Conservation (phyloP, 371 early-diverging fungal species). For the Lichtheimia hyalospora region DNA sequence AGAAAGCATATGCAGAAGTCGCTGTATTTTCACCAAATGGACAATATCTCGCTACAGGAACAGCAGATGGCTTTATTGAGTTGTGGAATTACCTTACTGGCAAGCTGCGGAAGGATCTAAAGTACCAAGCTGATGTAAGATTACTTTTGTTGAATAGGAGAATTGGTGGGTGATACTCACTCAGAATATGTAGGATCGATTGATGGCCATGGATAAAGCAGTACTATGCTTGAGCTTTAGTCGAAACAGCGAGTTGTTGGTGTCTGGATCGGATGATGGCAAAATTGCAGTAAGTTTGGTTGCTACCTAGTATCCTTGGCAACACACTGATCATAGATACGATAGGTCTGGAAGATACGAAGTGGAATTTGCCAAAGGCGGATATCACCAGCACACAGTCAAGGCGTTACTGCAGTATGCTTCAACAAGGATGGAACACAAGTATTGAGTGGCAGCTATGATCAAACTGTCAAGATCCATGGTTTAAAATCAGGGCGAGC, state of each 20-base stretch:
- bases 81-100: slow-evolving; percentile 92
- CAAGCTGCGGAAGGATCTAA: slow-evolving; percentile 84
- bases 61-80: slow-evolving; percentile 93
- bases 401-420: slow-evolving; percentile 80
- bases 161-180: not conserved
- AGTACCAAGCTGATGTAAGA: slow-evolving; percentile 85
- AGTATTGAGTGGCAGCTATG: slow-evolving; percentile 84
- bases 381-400: slow-evolving; percentile 82
- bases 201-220: slow-evolving; percentile 93
- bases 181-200: slow-evolving; percentile 61
- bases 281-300: slow-evolving; percentile 65
- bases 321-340: not conserved
- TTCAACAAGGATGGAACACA: slow-evolving; percentile 81
- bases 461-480: slow-evolving; percentile 78
- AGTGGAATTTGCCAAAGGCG: slow-evolving; percentile 75
- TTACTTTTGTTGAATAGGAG: not conserved
- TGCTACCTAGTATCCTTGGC: not conserved
- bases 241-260: slow-evolving; percentile 76
- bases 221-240: slow-evolving; percentile 80
- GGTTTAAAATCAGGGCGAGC: slow-evolving; percentile 89
- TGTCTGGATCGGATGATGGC: slow-evolving; percentile 87
- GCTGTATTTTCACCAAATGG: slow-evolving; percentile 86
- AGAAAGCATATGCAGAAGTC: slow-evolving; percentile 82
- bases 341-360: slow-evolving; percentile 75
- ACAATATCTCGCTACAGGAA: slow-evolving; percentile 84